Base-by-base conservation (phyloP, 140 eudicot genomes). In the Erigeron philadelphicus region DNA sequence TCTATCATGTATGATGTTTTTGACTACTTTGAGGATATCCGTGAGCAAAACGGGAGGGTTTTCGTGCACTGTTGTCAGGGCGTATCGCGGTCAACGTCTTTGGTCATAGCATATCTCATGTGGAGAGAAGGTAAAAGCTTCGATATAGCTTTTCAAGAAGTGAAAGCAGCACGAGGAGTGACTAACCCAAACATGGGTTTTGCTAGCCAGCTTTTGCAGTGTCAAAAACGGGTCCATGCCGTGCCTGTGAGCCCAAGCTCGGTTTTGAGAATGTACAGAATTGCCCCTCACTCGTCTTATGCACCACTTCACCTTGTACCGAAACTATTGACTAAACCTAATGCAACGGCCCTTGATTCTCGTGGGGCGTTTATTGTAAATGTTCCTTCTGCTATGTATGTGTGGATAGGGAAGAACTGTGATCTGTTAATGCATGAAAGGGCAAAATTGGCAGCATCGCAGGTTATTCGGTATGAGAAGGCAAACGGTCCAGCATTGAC, bases 121-220 rank as follows among this genome's bases (percentile, higher is more conserved):
- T 94, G 99, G 99, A 84, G 82, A 71, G 81, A 89, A 31, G 80
- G 85, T 44, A 81, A 82, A 38, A 89, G 95, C 80, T 94, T 84
- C 42, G 99, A 94, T 42, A 88, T 82, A 46, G 99, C 99, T 0
- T 89, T 94, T 61, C 97, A 94, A 77, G 77, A 68, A 42, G 99
- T 94, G 46, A 94, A 94, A 74, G 84, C 85, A 6, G 83, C 97
- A 0, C 76, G 99, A 73, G 97, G 95, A n/a, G 95, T 94, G 12
- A 84, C 99, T 8, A 87, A 94, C 71, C 99, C 99, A 0, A 94
- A 94, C 50, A 86, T 94, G 95, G 99, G 99, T 62, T 94, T 94
- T 64, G 97, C 99, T 23, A 83, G 97, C 83, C 99, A 94, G 80
- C 86, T 94, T 41, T 61, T 94, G 56, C 95, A 83, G 82, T 89